Evolutionary conservation across 192 early-diverging fungal genomes (phyloP), one percentile per base, ranked within the genome.

Genomic region (Gryganskiella cystojenkinii): DNA sequence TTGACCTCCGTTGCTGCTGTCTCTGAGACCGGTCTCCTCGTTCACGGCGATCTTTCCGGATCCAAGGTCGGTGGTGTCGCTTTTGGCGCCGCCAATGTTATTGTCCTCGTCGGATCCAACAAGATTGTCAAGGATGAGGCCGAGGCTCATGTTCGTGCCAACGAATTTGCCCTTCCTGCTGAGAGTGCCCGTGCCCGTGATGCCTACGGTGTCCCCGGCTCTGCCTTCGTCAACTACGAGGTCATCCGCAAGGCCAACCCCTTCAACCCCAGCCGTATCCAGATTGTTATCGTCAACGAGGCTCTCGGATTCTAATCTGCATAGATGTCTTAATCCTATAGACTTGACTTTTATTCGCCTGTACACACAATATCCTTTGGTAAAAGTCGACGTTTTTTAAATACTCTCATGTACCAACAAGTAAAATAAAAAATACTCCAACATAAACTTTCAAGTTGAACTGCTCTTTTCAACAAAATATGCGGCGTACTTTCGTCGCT

Each of bases 121-220:
- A 82, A 82, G 64, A 82, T 82, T 68, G 81, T 82, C 37, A 80
- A 79, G 64, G 81, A 82, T 52, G 62, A 70, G 52, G 76, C 61
- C 0, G 81, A 78, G 47, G 81, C 81, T 15, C 64, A 47, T 68
- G 61, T 55, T 15, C 74, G 81, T 20, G 68, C 71, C 51, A 66
- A 71, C 19, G 76, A 73, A 31, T 82, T 70, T 70, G 79, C 81
- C 1, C 59, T 72, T 24, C 44, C 54, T 43, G 70, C 63, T 30
- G 81, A 82, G 64, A 68, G 64, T 33, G 81, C 81, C 10, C 81
- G 81, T 56, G 78, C 67, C 4, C 81, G 81, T 25, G 68, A 78
- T 57, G 67, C 76, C n/a, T 82, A 82, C 30, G 76, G 75, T 24
- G 64, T 71, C 56, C 79, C 76, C 11, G 69, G 62, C 6, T 80